Evolutionary conservation across 2,329 filamentous ascomycete species (phyloP).

Genomic region (Fusarium nygamai): DNA sequence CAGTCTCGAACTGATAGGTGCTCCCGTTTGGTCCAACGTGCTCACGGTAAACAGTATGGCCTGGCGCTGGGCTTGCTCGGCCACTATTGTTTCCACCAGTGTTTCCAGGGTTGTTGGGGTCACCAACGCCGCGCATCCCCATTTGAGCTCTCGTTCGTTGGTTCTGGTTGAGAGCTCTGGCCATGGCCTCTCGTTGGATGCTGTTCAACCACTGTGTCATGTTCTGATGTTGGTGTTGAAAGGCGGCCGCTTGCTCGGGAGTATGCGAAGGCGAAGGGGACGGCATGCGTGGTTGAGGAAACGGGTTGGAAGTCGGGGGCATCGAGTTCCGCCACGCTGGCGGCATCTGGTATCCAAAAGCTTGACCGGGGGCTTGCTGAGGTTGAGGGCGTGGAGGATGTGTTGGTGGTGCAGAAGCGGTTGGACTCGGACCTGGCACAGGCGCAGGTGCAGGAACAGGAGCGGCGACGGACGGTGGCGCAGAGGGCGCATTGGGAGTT

Average conservation of each 20-base stretch:
- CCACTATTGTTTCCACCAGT: slow-evolving; percentile 42
- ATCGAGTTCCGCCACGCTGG: slow-evolving; percentile 45
- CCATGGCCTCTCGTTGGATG: slow-evolving; percentile 58
- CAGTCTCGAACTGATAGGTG: slow-evolving; percentile 50
- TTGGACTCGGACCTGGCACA: slow-evolving; percentile 44
- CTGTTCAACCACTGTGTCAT: slow-evolving; percentile 58
- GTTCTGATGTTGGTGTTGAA: slow-evolving; percentile 54
- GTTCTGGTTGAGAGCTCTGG: slow-evolving; percentile 55
- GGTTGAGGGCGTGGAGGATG: slow-evolving; percentile 37
- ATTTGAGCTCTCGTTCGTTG: slow-evolving; percentile 54
- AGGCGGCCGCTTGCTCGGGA: slow-evolving; percentile 44
- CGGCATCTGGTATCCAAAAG: slow-evolving; percentile 44
- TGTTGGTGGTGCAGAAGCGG: slow-evolving; percentile 33
- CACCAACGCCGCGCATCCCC: slow-evolving; percentile 54
- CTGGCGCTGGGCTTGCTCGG: slow-evolving; percentile 46
- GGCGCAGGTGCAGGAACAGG: slow-evolving; percentile 16
- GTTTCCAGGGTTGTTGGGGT: slow-evolving; percentile 37
- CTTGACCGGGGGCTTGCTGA: slow-evolving; percentile 30
- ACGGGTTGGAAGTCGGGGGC: slow-evolving; percentile 40
- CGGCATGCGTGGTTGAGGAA: slow-evolving; percentile 46
- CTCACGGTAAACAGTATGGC: slow-evolving; percentile 48
- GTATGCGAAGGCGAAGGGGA: slow-evolving; percentile 46
- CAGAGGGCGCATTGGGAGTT: slow-evolving; percentile 36
- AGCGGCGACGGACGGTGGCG: slow-evolving; percentile 2
- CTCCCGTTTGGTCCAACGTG: slow-evolving; percentile 47